phyloP scores from a whole-genome alignment of 2,329 filamentous ascomycete species.

The Metarhizium brunneum region DNA sequence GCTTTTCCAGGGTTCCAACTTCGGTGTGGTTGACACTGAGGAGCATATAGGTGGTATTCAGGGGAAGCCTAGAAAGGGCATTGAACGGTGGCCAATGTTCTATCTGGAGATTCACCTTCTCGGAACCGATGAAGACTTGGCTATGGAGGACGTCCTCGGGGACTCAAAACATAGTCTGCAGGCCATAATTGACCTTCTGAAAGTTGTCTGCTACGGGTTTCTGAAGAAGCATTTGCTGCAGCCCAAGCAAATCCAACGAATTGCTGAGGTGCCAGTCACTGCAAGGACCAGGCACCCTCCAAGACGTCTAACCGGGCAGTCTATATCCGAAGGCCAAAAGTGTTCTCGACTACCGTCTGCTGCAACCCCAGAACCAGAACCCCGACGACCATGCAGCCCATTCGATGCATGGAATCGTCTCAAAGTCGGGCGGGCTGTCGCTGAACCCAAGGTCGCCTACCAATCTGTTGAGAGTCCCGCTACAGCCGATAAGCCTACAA shows the following conservation, averaged over 20 bases:
- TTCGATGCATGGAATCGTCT: slow-evolving; percentile 26
- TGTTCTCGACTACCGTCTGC: neutral
- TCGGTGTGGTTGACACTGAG: slow-evolving; percentile 52
- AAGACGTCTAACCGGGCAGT: neutral
- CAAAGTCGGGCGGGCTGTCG: slow-evolving; percentile 17
- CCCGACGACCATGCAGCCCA: neutral
- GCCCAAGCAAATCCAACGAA: slow-evolving; percentile 30
- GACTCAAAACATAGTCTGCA: slow-evolving; percentile 40
- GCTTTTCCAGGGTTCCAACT: slow-evolving; percentile 66
- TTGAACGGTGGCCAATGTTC: slow-evolving; percentile 87
- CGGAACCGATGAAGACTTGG: slow-evolving; percentile 21
- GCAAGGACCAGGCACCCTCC: no score
- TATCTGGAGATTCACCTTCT: slow-evolving; percentile 55
- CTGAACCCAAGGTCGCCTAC: neutral
- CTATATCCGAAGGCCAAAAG: neutral
- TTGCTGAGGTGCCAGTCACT: neutral
- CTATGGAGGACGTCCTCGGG: slow-evolving; percentile 29
- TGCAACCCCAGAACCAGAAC: neutral
- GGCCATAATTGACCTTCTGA: slow-evolving; percentile 48
- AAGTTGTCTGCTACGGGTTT: slow-evolving; percentile 63
- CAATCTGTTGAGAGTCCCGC: neutral
- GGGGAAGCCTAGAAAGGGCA: slow-evolving; percentile 48
- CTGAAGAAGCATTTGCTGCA: slow-evolving; percentile 62
- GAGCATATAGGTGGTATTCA: slow-evolving; percentile 28
- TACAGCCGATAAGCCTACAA: neutral